Evolutionary conservation across 2,329 filamentous ascomycete genomes (phyloP).

Genomic region (Diaporthe sp.): DNA sequence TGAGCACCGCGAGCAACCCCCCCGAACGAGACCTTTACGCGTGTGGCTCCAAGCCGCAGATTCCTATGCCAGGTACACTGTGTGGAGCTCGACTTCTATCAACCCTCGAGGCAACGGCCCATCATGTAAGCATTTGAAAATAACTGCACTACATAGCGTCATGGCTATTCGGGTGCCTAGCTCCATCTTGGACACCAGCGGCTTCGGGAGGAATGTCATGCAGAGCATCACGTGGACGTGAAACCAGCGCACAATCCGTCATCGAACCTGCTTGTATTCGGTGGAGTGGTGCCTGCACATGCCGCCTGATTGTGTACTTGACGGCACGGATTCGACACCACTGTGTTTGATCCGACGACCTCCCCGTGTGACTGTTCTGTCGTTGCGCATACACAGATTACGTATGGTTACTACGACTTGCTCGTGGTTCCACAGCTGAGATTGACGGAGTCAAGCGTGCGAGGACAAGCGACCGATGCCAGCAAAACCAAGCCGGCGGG

Average conservation of each 20-base stretch:
- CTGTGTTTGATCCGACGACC: slow-evolving; percentile 1
- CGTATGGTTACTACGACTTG: slow-evolving; percentile 3
- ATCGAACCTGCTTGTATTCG: slow-evolving; percentile 4
- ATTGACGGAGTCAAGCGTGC: slow-evolving; percentile 15
- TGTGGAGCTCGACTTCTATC: not conserved
- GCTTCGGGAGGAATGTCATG: not conserved
- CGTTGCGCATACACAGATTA: not conserved
- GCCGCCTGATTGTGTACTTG: not conserved
- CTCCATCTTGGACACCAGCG: not conserved
- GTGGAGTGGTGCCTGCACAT: not conserved
- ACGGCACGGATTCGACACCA: not conserved
- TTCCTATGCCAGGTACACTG: not conserved
- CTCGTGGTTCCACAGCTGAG: slow-evolving; percentile 10
- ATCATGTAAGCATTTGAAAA: not conserved
- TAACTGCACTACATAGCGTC: slow-evolving; percentile 22
- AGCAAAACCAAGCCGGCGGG: not conserved
- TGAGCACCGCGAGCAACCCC: not conserved
- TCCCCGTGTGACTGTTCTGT: not conserved
- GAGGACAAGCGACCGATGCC: slow-evolving; percentile 2
- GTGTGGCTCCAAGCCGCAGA: not conserved
- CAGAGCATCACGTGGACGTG: slow-evolving; percentile 16
- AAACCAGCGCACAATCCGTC: slow-evolving; percentile 1
- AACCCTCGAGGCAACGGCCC: not conserved
- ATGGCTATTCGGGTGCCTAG: slow-evolving; percentile 2
- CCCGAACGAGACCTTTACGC: not conserved